Evolutionary conservation across 2,329 filamentous ascomycete species (phyloP), one percentile per base, ranked within the genome.

Genomic region (Bimuria novae-zelandiae): DNA sequence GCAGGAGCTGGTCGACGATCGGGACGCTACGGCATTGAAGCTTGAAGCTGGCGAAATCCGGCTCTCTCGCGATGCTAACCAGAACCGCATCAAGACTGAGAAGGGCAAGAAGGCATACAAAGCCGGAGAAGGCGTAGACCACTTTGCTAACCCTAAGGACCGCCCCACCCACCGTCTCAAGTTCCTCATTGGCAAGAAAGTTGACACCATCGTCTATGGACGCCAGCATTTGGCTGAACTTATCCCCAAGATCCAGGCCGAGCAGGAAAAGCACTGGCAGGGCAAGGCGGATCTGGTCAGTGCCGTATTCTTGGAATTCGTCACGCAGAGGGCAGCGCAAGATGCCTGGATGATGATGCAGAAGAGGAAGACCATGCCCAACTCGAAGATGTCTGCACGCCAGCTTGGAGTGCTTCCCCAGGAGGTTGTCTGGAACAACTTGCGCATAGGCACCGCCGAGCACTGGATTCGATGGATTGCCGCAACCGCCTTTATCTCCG

Each of bases 281-380:
- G 87, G 89, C 46, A 82, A 89, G 33, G 84, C 82, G 40, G 82
- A 86, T 47, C 83, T 87, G 48, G 79, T 91, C 6, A 84, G 88
- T 0, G 88, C 89, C 16, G 89, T 94, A 5, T 97, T 99, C 68
- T 84, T 97, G 54, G 90, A 96, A 69, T 99, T 97, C 66, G 81
- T 84, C 54, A 85, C 82, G 4, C 92, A 97, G 73, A 84, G 86
- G 51, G 88, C 89, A 53, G 94, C 94, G 7, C 92, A 97, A 73
- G 82, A 85, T 46, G 93, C 93, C 16, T 92, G 85, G 74, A 91
- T 97, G 73, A 84, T 89, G 65, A 72, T 72, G 68, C 54, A 76
- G 61, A 54, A 56, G 33, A 54, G 61, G 36, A 72, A 72, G 62
- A 69, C 61, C 21, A 70, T 65, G 55, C 70, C 69, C 22, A 69